These are phyloP conservation scores for Exophiala xenobiotica DNA, from an alignment of 2,329 filamentous ascomycete genomes.

Conservation along the genomic window DNA sequence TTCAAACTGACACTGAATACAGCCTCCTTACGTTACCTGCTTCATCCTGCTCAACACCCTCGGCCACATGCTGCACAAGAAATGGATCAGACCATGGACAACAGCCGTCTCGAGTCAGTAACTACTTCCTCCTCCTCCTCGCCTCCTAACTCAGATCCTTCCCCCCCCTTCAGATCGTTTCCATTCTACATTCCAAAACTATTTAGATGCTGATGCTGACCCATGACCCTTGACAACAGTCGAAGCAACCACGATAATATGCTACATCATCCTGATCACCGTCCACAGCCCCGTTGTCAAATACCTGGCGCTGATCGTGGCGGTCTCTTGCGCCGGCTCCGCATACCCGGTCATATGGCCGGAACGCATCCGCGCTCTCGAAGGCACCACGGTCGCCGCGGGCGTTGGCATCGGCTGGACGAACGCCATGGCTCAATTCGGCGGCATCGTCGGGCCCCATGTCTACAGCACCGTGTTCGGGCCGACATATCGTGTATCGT, in stretches of 20 bases:
- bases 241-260: conserved; percentile 20
- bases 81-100: conserved; percentile 20
- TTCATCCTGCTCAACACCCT: conserved; percentile 31
- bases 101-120: conserved; percentile 34
- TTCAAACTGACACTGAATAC: neutral
- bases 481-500: conserved; percentile 39
- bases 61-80: conserved; percentile 15
- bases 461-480: conserved; percentile 44
- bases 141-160: no score
- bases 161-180: no score
- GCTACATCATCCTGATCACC: conserved; percentile 24
- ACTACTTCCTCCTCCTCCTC: no score
- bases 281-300: conserved; percentile 18
- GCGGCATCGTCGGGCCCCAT: conserved; percentile 44
- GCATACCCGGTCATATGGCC: conserved; percentile 48
- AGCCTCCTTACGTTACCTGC: conserved; percentile 28
- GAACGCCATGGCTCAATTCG: conserved; percentile 46
- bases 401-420: conserved; percentile 45
- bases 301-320: conserved; percentile 21
- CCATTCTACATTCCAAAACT: no score
- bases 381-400: conserved; percentile 43
- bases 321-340: conserved; percentile 38
- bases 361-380: conserved; percentile 43
- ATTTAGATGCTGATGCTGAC: no score
- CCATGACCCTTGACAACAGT: no score